Conservation (phyloP, 2,329 filamentous ascomycete genomes). For the Ramularia endophylla region DNA sequence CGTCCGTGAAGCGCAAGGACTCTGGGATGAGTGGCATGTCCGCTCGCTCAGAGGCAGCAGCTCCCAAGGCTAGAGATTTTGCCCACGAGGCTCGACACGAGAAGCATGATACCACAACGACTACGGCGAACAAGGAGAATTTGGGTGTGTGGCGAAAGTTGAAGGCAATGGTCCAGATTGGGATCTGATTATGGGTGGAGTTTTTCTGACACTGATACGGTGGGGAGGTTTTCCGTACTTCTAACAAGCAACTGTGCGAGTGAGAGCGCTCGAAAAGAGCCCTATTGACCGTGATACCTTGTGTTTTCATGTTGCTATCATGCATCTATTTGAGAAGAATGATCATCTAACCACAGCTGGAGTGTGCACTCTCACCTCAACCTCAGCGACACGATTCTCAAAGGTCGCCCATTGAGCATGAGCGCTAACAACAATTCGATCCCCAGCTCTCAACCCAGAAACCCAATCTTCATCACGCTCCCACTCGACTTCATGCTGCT, state of each 20-base stretch:
- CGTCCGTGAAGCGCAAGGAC: constrained; percentile 23
- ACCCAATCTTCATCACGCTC: neutral
- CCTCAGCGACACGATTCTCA: neutral
- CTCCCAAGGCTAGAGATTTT: constrained; percentile 26
- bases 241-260: too few species aligned
- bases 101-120: constrained; percentile 14
- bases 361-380: neutral
- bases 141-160: constrained; percentile 19
- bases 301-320: too few species aligned
- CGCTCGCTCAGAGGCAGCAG: constrained; percentile 13
- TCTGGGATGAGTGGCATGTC: constrained; percentile 21
- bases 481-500: constrained; percentile 3
- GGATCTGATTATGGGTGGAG: constrained; percentile 1
- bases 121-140: constrained; percentile 17
- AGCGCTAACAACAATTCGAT: neutral
- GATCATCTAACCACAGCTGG: neutral
- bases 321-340: neutral
- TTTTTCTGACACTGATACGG: neutral
- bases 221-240: too few species aligned
- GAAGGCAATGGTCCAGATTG: constrained; percentile 13
- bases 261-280: too few species aligned
- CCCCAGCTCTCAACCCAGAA: neutral
- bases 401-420: neutral
- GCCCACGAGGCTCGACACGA: constrained; percentile 13
- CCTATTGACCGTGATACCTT: too few species aligned